These are phyloP conservation scores for Starmerella apicola DNA, from an alignment of 805 yeast species.

Conservation along the genomic window DNA sequence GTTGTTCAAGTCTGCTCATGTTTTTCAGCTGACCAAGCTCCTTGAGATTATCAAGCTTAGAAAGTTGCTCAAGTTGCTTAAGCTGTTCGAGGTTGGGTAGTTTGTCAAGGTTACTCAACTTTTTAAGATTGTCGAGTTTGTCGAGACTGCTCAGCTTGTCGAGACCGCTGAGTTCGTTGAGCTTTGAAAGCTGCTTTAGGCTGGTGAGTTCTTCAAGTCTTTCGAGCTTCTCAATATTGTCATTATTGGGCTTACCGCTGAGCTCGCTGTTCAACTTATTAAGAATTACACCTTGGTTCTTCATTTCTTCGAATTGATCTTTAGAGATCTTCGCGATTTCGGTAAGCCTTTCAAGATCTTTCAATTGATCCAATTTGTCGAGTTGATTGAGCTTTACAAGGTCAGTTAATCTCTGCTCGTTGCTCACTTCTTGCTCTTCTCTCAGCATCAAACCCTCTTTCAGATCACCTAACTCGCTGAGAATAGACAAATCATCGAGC, in stretches of 20 bases:
- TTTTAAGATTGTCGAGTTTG: slow-evolving; percentile 9
- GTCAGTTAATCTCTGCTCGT: slow-evolving; percentile 8
- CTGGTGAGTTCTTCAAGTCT: not conserved
- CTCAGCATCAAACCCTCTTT: not conserved
- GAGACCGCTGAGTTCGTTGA: slow-evolving; percentile 4
- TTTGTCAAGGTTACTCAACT: not conserved
- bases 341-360: slow-evolving; percentile 5
- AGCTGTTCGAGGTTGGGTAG: slow-evolving; percentile 3
- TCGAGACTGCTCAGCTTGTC: slow-evolving; percentile 4
- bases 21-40: not conserved
- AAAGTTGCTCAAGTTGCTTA: slow-evolving; percentile 1
- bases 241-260: slow-evolving; percentile 1
- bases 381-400: slow-evolving; percentile 8
- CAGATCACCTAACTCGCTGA: not conserved
- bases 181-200: slow-evolving; percentile 18
- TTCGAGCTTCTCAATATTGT: not conserved
- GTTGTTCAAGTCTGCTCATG: slow-evolving; percentile 7
- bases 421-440: slow-evolving; percentile 1
- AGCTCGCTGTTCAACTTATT: no score
- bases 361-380: slow-evolving; percentile 1
- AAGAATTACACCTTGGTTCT: no score
- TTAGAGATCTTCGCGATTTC: not conserved
- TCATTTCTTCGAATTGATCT: no score
- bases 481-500: slow-evolving; percentile 1
- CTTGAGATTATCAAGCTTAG: not conserved